These are phyloP conservation scores for Kluyveromyces nonfermentans DNA, from an alignment of 805 yeast genomes.

Conservation along the genomic window DNA sequence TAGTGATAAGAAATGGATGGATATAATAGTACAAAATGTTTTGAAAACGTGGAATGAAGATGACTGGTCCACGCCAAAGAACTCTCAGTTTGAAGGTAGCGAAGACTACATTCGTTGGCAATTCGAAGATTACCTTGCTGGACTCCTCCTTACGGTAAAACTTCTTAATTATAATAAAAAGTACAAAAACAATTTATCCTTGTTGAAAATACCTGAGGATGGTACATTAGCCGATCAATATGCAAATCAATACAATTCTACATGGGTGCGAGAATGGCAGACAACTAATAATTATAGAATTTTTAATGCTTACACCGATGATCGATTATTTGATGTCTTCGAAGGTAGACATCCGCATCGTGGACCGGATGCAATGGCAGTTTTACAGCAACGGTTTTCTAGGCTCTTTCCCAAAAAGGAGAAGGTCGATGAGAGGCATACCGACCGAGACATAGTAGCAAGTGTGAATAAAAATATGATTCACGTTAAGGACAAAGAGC, in stretches of 20 bases:
- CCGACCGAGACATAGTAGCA: neutral
- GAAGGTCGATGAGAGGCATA: slow-evolving; percentile 9
- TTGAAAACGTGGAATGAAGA: slow-evolving; percentile 34
- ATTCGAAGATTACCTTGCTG: slow-evolving; percentile 83
- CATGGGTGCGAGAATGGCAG: slow-evolving; percentile 47
- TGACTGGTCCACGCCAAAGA: slow-evolving; percentile 32
- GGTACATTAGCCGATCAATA: slow-evolving; percentile 27
- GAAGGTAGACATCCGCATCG: slow-evolving; percentile 36
- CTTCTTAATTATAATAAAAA: slow-evolving; percentile 46
- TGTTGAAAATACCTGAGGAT: slow-evolving; percentile 25
- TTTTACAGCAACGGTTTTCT: slow-evolving; percentile 21
- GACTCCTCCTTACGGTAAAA: slow-evolving; percentile 64
- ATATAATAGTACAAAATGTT: slow-evolving; percentile 44
- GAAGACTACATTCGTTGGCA: slow-evolving; percentile 84
- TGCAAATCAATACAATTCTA: slow-evolving; percentile 33
- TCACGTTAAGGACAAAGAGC: slow-evolving; percentile 2
- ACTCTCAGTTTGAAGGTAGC: slow-evolving; percentile 52
- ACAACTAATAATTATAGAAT: slow-evolving; percentile 44
- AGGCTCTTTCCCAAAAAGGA: slow-evolving; percentile 13
- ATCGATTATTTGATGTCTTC: slow-evolving; percentile 56
- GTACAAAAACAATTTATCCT: slow-evolving; percentile 30
- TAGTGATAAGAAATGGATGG: slow-evolving; percentile 71
- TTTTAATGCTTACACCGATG: slow-evolving; percentile 52
- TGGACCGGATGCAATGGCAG: slow-evolving; percentile 20
- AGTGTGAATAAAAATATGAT: neutral